Evolutionary conservation across 805 yeast species (phyloP).

Genomic region (Pichia gijzeniarum): DNA sequence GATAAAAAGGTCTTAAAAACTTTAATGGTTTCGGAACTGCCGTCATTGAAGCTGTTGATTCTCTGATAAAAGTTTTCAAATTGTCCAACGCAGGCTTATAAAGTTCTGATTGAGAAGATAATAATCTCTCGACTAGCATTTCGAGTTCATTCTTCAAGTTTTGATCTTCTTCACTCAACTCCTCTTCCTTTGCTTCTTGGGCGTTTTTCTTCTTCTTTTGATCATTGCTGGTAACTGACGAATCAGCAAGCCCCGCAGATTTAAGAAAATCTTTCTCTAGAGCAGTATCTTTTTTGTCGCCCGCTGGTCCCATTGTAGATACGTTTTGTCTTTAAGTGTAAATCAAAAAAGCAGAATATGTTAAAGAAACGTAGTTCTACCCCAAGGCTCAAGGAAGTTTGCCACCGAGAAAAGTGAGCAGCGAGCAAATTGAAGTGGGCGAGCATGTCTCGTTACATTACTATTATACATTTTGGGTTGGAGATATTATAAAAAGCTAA

Average conservation of each 20-base stretch:
- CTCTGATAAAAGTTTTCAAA: constrained; percentile 73
- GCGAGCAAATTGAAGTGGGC: too few species aligned
- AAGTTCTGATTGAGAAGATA: constrained; percentile 44
- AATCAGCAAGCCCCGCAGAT: constrained; percentile 3
- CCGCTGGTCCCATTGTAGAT: constrained; percentile 20
- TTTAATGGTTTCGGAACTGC: constrained; percentile 99
- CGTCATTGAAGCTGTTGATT: constrained; percentile 96
- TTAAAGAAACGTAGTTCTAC: too few species aligned
- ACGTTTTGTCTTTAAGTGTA: too few species aligned
- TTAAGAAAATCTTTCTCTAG: neutral
- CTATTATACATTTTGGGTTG: too few species aligned
- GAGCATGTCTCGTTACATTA: too few species aligned
- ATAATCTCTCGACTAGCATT: constrained; percentile 71
- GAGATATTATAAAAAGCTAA: neutral
- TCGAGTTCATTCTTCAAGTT: constrained; percentile 84
- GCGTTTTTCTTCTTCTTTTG: constrained; percentile 17
- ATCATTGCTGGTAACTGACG: constrained; percentile 5
- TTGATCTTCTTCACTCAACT: constrained; percentile 67
- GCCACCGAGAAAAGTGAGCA: neutral
- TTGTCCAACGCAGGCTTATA: constrained; percentile 59
- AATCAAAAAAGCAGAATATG: too few species aligned
- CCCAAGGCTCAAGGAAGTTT: neutral
- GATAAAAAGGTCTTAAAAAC: constrained; percentile 84
- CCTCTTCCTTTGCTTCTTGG: constrained; percentile 37
- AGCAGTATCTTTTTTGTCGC: constrained; percentile 17